These are phyloP conservation scores for Malassezia brasiliensis DNA, from an alignment of 1,284 basidiomycete species.

Conservation along the genomic window DNA sequence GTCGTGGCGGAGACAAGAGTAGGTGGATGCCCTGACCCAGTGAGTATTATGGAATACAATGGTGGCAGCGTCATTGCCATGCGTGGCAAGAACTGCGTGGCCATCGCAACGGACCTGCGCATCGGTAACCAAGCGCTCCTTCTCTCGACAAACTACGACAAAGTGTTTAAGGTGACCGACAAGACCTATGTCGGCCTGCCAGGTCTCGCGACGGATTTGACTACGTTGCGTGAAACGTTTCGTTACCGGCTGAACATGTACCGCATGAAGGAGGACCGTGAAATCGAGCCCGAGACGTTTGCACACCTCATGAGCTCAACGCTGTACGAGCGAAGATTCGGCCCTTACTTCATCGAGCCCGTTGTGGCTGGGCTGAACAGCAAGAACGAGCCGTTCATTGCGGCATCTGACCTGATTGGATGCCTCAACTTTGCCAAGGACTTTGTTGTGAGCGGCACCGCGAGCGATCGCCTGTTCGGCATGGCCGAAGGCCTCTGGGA, in stretches of 20 bases:
- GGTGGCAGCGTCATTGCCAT: constrained; percentile 98
- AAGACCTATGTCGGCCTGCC: constrained; percentile 84
- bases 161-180: constrained; percentile 90
- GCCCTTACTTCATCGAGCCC: constrained; percentile 93
- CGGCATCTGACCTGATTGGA: constrained; percentile 89
- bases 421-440: constrained; percentile 92
- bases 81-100: constrained; percentile 97
- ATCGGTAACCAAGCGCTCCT: constrained; percentile 81
- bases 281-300: constrained; percentile 92
- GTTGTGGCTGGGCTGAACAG: constrained; percentile 82
- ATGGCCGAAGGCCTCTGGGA: constrained; percentile 98
- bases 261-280: constrained; percentile 96
- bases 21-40: constrained; percentile 15
- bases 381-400: constrained; percentile 81
- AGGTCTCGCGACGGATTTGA: constrained; percentile 85
- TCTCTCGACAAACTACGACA: constrained; percentile 85
- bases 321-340: constrained; percentile 92
- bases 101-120: constrained; percentile 90
- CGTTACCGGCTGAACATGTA: constrained; percentile 96
- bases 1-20: constrained; percentile 5
- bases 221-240: constrained; percentile 60
- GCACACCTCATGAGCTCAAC: constrained; percentile 90
- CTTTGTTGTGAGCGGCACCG: constrained; percentile 92
- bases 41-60: constrained; percentile 60
- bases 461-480: constrained; percentile 83